Conservation (phyloP, 2,329 filamentous ascomycete species). For the Pleoardoris graminearum region DNA sequence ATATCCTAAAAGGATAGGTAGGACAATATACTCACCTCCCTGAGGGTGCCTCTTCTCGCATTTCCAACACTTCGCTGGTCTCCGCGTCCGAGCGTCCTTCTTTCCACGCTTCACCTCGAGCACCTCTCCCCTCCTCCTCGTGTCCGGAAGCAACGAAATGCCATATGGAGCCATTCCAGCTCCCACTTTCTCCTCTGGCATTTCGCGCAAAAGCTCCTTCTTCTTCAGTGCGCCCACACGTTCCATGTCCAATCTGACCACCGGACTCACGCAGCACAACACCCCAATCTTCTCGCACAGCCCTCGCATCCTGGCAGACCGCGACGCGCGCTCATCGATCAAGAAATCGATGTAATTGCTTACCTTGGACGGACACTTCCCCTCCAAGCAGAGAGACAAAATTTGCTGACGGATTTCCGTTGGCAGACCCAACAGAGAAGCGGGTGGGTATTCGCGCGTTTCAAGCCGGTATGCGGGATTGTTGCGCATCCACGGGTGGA, state of each 20-base stretch:
- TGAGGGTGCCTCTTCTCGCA: constrained; percentile 17
- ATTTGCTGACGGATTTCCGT: constrained; percentile 20
- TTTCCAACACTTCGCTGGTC: constrained; percentile 18
- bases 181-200: not conserved
- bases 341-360: not conserved
- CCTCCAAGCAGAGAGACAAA: not conserved
- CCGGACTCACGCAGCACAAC: constrained; percentile 13
- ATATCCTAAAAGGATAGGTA: not conserved
- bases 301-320: not conserved
- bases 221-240: constrained; percentile 13
- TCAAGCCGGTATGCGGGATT: not conserved
- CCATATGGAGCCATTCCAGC: no score
- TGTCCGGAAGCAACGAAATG: not conserved
- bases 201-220: not conserved
- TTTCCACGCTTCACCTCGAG: not conserved
- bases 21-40: not conserved
- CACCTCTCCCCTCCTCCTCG: not conserved
- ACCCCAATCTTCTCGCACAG: constrained; percentile 7
- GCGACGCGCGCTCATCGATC: not conserved
- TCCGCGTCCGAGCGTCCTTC: not conserved
- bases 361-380: not conserved
- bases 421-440: constrained; percentile 19
- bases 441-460: not conserved
- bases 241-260: constrained; percentile 16
- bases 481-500: constrained; percentile 13